phyloP scores from a whole-genome alignment of 176 grass and related monocot genomes.

The Dendrocalamus sinicus region DNA sequence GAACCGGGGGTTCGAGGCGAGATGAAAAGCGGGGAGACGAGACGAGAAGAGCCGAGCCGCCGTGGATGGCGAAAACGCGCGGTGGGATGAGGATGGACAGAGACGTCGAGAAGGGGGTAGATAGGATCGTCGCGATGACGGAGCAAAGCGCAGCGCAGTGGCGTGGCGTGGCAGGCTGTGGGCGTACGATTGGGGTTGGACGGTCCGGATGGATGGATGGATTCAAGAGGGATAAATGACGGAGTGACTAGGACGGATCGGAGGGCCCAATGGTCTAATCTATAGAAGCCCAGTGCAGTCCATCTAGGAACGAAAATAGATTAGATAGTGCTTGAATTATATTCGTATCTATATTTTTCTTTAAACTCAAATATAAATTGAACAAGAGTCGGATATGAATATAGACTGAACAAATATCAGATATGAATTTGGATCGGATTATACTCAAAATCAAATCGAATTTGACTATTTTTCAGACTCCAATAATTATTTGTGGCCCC shows the following conservation, averaged over 20 bases:
- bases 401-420: too few relatives aligned
- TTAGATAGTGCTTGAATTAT: too few relatives aligned
- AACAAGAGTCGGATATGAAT: too few relatives aligned
- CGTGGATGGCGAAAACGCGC: background rate
- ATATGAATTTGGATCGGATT: too few relatives aligned
- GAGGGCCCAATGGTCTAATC: background rate
- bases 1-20: background rate
- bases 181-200: background rate
- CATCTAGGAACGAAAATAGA: background rate
- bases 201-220: background rate
- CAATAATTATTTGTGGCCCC: too few relatives aligned
- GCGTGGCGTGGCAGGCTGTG: background rate
- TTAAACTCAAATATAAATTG: too few relatives aligned
- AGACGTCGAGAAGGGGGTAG: slow-evolving; percentile 7
- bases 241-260: background rate
- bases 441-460: too few relatives aligned
- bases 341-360: too few relatives aligned
- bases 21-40: background rate
- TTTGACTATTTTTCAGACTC: too few relatives aligned
- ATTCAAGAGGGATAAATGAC: background rate
- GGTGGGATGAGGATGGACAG: background rate
- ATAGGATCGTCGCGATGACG: background rate
- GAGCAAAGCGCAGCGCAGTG: background rate
- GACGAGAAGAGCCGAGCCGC: background rate
- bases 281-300: background rate